Percentiles rank a stretch among this genome's conserved stretches.
phyloP scores from a whole-genome alignment of 2,329 filamentous ascomycete species.

The Xylariales sp. region DNA sequence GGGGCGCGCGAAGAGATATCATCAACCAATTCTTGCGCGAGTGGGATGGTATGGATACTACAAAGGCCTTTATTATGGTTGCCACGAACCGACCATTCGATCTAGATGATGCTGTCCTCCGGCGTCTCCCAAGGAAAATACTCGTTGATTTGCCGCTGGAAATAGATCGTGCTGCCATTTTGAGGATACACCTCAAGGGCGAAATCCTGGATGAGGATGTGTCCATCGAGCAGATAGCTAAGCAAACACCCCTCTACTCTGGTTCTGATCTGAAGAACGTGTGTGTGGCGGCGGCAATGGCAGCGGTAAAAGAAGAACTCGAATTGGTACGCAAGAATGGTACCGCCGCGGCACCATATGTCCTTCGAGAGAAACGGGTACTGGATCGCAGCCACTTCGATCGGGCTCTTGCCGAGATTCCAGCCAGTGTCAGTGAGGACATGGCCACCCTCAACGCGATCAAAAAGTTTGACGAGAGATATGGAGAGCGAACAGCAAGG shows the following conservation, averaged over 20 bases:
- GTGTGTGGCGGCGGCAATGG: constrained; percentile 73
- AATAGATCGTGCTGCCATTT: constrained; percentile 61
- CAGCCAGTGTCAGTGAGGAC: constrained; percentile 87
- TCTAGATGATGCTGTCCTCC: constrained; percentile 80
- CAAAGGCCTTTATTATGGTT: constrained; percentile 94
- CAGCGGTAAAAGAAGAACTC: constrained; percentile 72
- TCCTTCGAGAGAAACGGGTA: constrained; percentile 65
- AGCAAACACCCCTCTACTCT: constrained; percentile 71
- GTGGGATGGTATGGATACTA: constrained; percentile 85
- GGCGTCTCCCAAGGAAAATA: constrained; percentile 68
- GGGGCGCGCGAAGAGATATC: constrained; percentile 75
- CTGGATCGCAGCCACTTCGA: constrained; percentile 74
- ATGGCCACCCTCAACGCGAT: constrained; percentile 85
- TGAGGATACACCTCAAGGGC: constrained; percentile 66
- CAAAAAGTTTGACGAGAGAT: constrained; percentile 92
- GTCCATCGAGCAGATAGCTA: constrained; percentile 57
- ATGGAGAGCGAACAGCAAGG: constrained; percentile 72
- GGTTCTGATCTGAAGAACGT: constrained; percentile 82
- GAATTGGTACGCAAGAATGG: constrained; percentile 24
- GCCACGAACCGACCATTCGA: constrained; percentile 95
- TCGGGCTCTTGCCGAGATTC: constrained; percentile 81
- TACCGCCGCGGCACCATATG: constrained; percentile 40
- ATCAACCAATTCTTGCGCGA: constrained; percentile 97
- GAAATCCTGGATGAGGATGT: constrained; percentile 61
- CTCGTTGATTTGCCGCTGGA: constrained; percentile 69